Percentiles rank a stretch among this genome's conserved stretches.
Conservation (phyloP, 2,329 filamentous ascomycete genomes). For the Neopestalotiopsis rosae region DNA sequence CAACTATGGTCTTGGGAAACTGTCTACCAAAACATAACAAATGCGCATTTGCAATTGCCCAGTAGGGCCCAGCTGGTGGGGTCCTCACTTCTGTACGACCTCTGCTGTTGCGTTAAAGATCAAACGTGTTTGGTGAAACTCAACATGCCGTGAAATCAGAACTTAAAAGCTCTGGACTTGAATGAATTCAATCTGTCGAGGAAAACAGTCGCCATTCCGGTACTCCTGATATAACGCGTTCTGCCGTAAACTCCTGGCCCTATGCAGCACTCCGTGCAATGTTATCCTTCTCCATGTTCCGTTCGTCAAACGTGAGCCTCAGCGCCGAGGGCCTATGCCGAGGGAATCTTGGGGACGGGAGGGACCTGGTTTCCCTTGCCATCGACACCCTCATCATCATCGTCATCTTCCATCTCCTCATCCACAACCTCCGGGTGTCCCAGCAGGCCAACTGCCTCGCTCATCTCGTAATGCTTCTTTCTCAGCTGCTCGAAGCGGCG, state of each 20-base stretch:
- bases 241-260: slow-evolving; percentile 1
- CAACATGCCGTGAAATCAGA: neutral
- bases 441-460: slow-evolving; percentile 85
- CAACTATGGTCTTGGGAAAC: neutral
- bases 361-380: slow-evolving; percentile 29
- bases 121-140: neutral
- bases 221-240: slow-evolving; percentile 1
- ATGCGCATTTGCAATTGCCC: neutral
- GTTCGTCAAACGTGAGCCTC: neutral
- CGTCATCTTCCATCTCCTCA: slow-evolving; percentile 61
- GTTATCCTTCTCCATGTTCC: neutral
- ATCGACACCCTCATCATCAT: slow-evolving; percentile 61
- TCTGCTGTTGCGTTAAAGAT: neutral
- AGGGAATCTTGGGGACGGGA: slow-evolving; percentile 50
- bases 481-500: slow-evolving; percentile 86
- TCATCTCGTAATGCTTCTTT: slow-evolving; percentile 99
- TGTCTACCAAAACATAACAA: neutral
- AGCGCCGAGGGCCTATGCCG: slow-evolving; percentile 15
- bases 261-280: slow-evolving; percentile 1
- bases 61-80: neutral
- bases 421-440: slow-evolving; percentile 74
- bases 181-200: neutral
- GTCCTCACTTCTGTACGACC: neutral
- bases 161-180: neutral
- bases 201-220: neutral